Evolutionary conservation across 2,329 filamentous ascomycete species (phyloP).

Genomic region (Whalleya microplaca): DNA sequence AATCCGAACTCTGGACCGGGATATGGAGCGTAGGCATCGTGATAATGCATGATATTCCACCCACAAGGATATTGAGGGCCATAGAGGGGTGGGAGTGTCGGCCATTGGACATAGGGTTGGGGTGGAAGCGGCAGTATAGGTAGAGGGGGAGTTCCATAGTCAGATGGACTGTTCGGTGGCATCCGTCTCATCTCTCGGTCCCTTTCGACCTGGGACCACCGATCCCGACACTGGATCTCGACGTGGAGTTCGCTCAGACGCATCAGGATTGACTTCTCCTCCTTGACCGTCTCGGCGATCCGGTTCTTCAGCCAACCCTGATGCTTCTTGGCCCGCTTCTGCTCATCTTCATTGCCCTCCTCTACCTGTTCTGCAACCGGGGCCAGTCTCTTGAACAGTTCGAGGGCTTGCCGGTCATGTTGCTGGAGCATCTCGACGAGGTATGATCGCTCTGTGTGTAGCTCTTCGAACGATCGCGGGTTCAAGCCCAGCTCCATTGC

Average conservation of each 20-base stretch:
- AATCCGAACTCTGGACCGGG: too few relatives aligned
- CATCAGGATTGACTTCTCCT: conserved; percentile 50
- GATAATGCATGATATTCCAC: not conserved
- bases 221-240: conserved; percentile 51
- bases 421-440: conserved; percentile 46
- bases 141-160: not conserved
- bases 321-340: conserved; percentile 45
- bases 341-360: conserved; percentile 18
- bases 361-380: conserved; percentile 40
- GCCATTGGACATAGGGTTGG: not conserved
- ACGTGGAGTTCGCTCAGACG: conserved; percentile 54
- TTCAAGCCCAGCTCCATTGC: conserved; percentile 36
- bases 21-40: not conserved
- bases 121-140: not conserved
- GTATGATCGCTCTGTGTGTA: conserved; percentile 52
- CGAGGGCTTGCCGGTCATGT: conserved; percentile 42
- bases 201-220: conserved; percentile 41
- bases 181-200: conserved; percentile 25
- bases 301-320: conserved; percentile 45
- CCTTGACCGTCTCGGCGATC: conserved; percentile 48
- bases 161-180: conserved; percentile 13
- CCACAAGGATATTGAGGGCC: not conserved
- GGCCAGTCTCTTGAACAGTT: conserved; percentile 45
- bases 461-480: conserved; percentile 45
- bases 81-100: not conserved